phyloP scores from a whole-genome alignment of 2,329 filamentous ascomycete species.

The Penicillium glabrum region DNA sequence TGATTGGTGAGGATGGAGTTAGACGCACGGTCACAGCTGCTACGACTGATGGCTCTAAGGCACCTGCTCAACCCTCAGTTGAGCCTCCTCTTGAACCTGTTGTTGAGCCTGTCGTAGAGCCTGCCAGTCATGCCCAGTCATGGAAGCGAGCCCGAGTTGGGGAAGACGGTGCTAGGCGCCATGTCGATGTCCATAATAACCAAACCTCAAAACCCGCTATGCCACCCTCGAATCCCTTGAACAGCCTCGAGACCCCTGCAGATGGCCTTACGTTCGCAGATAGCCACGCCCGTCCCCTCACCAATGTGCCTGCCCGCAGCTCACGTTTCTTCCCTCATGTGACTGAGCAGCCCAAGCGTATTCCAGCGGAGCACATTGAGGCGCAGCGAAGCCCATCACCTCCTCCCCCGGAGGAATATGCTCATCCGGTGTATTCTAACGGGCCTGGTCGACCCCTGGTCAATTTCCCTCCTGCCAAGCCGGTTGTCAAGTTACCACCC shows the following conservation, averaged over 20 bases:
- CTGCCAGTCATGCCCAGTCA: conserved; percentile 28
- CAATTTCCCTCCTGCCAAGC: conserved; percentile 60
- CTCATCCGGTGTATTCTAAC: conserved; percentile 55
- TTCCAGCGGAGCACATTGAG: conserved; percentile 30
- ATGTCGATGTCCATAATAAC: conserved; percentile 8
- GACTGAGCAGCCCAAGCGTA: conserved; percentile 32
- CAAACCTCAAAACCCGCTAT: conserved; percentile 8
- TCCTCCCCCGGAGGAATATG: conserved; percentile 56
- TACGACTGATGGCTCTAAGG: conserved; percentile 28
- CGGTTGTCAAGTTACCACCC: conserved; percentile 79
- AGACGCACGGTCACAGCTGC: not conserved
- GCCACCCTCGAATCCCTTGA: conserved; percentile 31
- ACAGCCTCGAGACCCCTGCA: conserved; percentile 38
- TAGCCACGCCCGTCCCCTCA: conserved; percentile 32
- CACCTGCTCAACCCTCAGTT: not conserved
- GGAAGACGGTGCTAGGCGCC: conserved; percentile 41
- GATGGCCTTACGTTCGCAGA: conserved; percentile 38
- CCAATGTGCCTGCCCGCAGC: conserved; percentile 40
- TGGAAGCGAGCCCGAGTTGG: conserved; percentile 48
- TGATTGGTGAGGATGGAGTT: not conserved
- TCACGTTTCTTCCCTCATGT: conserved; percentile 50
- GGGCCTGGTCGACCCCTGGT: conserved; percentile 54
- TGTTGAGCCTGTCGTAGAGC: conserved; percentile 7
- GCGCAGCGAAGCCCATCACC: conserved; percentile 47
- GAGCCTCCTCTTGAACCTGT: not conserved